These are phyloP conservation scores for Ceratobasidium sp. DNA, from an alignment of 1,284 basidiomycete genomes.

Conservation along the genomic window DNA sequence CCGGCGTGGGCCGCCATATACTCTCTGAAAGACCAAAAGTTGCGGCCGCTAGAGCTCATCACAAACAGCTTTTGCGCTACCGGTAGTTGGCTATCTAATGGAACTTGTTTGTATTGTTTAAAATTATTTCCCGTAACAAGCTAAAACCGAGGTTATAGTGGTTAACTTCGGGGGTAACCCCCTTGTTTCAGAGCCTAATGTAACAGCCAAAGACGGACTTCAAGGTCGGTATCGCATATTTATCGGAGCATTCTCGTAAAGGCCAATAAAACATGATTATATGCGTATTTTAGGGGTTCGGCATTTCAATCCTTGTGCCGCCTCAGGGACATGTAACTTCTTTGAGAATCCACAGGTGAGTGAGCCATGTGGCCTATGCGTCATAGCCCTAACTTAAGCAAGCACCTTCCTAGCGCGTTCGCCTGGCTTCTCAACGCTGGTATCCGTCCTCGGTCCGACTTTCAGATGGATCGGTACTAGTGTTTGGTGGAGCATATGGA, in stretches of 20 bases:
- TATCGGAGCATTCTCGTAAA: background rate
- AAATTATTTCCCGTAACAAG: background rate
- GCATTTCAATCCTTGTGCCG: constrained; percentile 74
- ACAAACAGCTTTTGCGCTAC: constrained; percentile 93
- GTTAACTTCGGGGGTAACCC: constrained; percentile 84
- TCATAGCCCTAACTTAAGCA: background rate
- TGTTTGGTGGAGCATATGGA: constrained; percentile 75
- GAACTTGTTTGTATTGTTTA: constrained; percentile 60
- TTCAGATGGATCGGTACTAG: constrained; percentile 82
- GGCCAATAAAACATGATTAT: background rate
- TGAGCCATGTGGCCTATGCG: background rate
- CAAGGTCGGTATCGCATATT: constrained; percentile 62
- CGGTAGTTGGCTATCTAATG: constrained; percentile 79
- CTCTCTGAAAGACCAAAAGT: constrained; percentile 71
- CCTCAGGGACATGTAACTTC: constrained; percentile 66
- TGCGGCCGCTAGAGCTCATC: constrained; percentile 73
- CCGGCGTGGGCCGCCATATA: constrained; percentile 84
- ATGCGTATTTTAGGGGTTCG: constrained; percentile 61
- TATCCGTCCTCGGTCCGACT: constrained; percentile 79
- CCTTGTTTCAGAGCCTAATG: constrained; percentile 72
- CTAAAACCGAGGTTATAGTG: constrained; percentile 53
- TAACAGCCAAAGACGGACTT: constrained; percentile 73
- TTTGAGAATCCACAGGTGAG: constrained; percentile 69
- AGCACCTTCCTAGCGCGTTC: constrained; percentile 59
- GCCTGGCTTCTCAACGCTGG: constrained; percentile 82